Evolutionary conservation across 2,329 filamentous ascomycete genomes (phyloP).

Genomic region (Helminthosporium solani): DNA sequence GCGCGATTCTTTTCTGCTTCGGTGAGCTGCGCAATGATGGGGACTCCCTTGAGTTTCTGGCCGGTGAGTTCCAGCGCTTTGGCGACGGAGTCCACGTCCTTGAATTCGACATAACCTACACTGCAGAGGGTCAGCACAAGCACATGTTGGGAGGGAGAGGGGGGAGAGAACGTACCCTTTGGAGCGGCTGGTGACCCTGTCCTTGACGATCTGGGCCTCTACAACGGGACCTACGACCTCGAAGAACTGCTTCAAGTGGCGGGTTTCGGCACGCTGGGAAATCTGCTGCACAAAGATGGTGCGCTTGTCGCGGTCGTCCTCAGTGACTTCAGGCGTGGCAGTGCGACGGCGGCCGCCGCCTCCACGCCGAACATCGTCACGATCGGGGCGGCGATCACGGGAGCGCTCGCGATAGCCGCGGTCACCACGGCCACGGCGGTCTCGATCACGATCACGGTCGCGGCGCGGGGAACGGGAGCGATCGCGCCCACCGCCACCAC

Average conservation of each 20-base stretch:
- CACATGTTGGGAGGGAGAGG: neutral
- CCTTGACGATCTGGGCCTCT: constrained; percentile 98
- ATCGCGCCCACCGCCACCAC: constrained; percentile 35
- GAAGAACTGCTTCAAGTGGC: constrained; percentile 92
- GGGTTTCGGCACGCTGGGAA: constrained; percentile 86
- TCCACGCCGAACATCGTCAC: constrained; percentile 52
- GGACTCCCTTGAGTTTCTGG: constrained; percentile 97
- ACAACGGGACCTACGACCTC: constrained; percentile 92
- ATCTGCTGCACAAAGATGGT: constrained; percentile 99
- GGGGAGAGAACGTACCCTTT: constrained; percentile 72
- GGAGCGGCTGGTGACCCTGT: constrained; percentile 91
- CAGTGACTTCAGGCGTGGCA: constrained; percentile 72
- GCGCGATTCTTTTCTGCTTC: constrained; percentile 99
- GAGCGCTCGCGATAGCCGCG: constrained; percentile 51
- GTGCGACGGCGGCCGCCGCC: constrained; percentile 45
- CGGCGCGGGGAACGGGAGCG: constrained; percentile 43
- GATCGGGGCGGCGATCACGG: constrained; percentile 49
- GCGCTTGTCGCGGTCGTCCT: constrained; percentile 93
- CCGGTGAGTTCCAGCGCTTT: constrained; percentile 96
- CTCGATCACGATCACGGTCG: constrained; percentile 50
- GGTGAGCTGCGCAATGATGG: constrained; percentile 96
- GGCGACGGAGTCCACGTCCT: constrained; percentile 88
- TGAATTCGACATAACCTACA: constrained; percentile 99
- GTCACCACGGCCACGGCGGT: constrained; percentile 42
- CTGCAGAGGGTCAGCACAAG: constrained; percentile 55